Evolutionary conservation across 2,329 filamentous ascomycete genomes (phyloP).

Genomic region (Penicillium sp.): DNA sequence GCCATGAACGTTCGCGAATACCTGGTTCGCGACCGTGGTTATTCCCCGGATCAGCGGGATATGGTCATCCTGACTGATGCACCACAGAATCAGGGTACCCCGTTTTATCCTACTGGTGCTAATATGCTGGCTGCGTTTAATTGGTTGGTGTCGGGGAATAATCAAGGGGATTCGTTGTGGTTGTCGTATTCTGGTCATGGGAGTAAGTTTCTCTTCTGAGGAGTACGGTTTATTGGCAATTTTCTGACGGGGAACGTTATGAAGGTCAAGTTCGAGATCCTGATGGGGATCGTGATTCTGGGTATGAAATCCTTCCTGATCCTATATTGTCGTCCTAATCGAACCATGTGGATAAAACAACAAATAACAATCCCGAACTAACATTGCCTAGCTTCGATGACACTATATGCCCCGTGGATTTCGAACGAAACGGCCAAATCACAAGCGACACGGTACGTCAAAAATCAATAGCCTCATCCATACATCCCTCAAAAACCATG

Average conservation of each 20-base stretch:
- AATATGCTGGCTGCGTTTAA: conserved; percentile 61
- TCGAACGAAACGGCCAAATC: conserved; percentile 60
- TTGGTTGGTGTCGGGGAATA: conserved; percentile 58
- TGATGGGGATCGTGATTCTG: conserved; percentile 8
- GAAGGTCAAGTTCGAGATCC: conserved; percentile 4
- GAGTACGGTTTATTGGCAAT: background rate
- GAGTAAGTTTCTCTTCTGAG: conserved; percentile 51
- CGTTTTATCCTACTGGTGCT: conserved; percentile 49
- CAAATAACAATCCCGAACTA: background rate
- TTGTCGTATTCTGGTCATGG: conserved; percentile 67
- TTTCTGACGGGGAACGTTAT: background rate
- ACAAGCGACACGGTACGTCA: conserved; percentile 51
- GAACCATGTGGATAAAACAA: background rate
- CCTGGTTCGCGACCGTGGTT: conserved; percentile 52
- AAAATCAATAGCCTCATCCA: background rate
- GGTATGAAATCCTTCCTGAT: background rate
- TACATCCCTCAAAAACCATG: background rate
- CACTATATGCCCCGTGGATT: conserved; percentile 62
- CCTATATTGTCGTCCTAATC: background rate
- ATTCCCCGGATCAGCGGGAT: conserved; percentile 47
- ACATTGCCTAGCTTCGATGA: conserved; percentile 53
- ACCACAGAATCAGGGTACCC: conserved; percentile 33
- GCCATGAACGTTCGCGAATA: conserved; percentile 57
- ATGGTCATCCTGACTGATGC: conserved; percentile 56
- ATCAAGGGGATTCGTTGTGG: conserved; percentile 60